Conservation (phyloP, 1,139 yeast species). For the Eremothecium gossypii region DNA sequence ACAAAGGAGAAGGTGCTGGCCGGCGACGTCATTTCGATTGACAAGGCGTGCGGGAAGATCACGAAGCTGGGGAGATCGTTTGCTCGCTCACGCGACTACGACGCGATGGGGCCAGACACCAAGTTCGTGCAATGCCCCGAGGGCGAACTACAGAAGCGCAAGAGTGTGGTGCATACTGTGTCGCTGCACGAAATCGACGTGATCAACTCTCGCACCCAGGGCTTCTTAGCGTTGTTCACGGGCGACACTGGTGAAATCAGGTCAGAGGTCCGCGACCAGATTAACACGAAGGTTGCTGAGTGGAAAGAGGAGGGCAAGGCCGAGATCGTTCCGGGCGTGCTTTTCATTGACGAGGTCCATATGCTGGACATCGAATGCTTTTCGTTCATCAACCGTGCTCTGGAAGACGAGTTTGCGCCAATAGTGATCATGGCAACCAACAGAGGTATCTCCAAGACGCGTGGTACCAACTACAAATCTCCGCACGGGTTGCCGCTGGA, state of each 20-base stretch:
- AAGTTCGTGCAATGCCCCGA: conserved; percentile 97
- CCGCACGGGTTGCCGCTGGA: conserved; percentile 97
- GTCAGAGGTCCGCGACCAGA: conserved; percentile 93
- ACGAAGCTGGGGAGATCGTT: conserved; percentile 92
- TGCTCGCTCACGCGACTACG: conserved; percentile 94
- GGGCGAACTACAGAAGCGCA: conserved; percentile 93
- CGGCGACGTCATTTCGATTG: conserved; percentile 94
- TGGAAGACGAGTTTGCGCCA: conserved; percentile 95
- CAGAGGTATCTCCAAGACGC: conserved; percentile 82
- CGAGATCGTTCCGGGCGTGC: conserved; percentile 95
- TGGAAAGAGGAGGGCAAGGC: conserved; percentile 99
- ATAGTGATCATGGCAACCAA: conserved; percentile 98
- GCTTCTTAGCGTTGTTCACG: conserved; percentile 87
- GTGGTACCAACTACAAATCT: conserved; percentile 89
- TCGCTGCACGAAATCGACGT: conserved; percentile 97
- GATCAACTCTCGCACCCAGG: conserved; percentile 95
- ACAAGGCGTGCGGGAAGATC: conserved; percentile 90
- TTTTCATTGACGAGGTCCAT: conserved; percentile 96
- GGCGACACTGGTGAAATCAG: conserved; percentile 98
- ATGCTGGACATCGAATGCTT: conserved; percentile 98
- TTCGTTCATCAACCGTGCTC: conserved; percentile 88
- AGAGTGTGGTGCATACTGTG: conserved; percentile 92
- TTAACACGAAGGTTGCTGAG: conserved; percentile 92
- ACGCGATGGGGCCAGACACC: conserved; percentile 98
- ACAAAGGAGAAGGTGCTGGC: conserved; percentile 94